phyloP scores from a whole-genome alignment of 768 basidiomycete species.

The Russula foetens region DNA sequence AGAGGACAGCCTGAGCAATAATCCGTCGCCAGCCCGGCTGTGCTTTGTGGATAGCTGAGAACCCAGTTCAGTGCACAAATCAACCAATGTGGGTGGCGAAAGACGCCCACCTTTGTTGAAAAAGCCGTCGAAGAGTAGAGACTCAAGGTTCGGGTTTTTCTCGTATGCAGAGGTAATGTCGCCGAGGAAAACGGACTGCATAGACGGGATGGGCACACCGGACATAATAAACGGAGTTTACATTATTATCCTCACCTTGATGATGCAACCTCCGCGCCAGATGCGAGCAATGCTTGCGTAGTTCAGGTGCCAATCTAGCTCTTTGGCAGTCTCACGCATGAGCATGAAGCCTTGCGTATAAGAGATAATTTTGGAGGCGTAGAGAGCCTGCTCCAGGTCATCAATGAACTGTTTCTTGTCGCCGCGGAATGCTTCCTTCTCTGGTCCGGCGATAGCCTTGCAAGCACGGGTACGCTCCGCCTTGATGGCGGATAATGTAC shows the following conservation, averaged over 20 bases:
- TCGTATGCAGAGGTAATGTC: conserved; percentile 89
- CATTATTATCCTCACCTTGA: conserved; percentile 71
- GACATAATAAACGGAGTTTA: background rate
- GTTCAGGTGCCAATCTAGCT: conserved; percentile 90
- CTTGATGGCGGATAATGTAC: conserved; percentile 96
- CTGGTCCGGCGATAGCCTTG: conserved; percentile 84
- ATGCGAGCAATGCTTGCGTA: conserved; percentile 96
- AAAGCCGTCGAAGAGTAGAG: conserved; percentile 92
- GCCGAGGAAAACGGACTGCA: conserved; percentile 69
- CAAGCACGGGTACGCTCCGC: conserved; percentile 90
- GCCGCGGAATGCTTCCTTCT: conserved; percentile 89
- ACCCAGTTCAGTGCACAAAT: conserved; percentile 6
- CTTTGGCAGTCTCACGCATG: conserved; percentile 96
- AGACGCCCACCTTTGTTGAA: conserved; percentile 73
- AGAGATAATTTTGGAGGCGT: conserved; percentile 99
- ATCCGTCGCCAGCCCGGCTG: conserved; percentile 98
- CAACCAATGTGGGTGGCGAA: background rate
- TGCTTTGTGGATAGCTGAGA: conserved; percentile 77
- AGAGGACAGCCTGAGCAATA: conserved; percentile 90
- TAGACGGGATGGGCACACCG: conserved; percentile 29
- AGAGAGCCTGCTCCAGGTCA: conserved; percentile 97
- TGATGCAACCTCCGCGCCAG: conserved; percentile 99
- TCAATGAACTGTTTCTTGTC: conserved; percentile 99
- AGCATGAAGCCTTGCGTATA: conserved; percentile 99
- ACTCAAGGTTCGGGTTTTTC: conserved; percentile 80